Evolutionary conservation across 2,329 filamentous ascomycete species (phyloP).

Genomic region (Teratosphaeria viscida): DNA sequence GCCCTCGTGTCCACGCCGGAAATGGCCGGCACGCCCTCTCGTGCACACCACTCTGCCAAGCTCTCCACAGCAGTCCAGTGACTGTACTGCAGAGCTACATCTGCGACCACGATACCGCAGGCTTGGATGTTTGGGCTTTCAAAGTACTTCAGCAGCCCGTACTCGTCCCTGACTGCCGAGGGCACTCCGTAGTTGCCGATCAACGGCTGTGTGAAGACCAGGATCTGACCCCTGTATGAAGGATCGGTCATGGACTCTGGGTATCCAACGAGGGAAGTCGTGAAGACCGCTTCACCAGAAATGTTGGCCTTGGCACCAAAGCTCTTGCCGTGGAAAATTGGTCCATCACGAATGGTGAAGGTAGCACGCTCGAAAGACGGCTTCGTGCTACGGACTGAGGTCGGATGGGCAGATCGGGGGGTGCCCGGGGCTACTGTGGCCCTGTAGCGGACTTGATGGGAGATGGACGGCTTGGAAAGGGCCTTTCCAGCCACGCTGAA

Average conservation of each 20-base stretch:
- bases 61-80: constrained; percentile 98
- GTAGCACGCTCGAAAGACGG: constrained; percentile 71
- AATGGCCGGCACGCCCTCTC: constrained; percentile 91
- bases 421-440: constrained; percentile 60
- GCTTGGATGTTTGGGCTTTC: constrained; percentile 97
- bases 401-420: constrained; percentile 55
- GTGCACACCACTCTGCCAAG: constrained; percentile 84
- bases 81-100: constrained; percentile 87
- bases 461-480: constrained; percentile 1
- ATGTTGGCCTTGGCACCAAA: constrained; percentile 96
- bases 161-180: constrained; percentile 71
- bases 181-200: constrained; percentile 99
- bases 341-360: constrained; percentile 90
- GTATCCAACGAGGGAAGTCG: constrained; percentile 93
- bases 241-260: constrained; percentile 69
- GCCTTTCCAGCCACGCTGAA: constrained; percentile 23
- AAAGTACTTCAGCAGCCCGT: constrained; percentile 91
- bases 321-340: constrained; percentile 90
- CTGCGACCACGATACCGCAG: constrained; percentile 87
- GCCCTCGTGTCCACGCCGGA: constrained; percentile 93
- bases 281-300: constrained; percentile 97
- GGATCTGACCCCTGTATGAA: constrained; percentile 73
- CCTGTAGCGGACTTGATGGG: constrained; percentile 41
- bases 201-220: constrained; percentile 95
- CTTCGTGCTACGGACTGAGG: constrained; percentile 45